Evolutionary conservation across 441 rosid genomes (phyloP), one percentile per base, ranked within the genome.

Genomic region (Bocquillonia castaneifolia): DNA sequence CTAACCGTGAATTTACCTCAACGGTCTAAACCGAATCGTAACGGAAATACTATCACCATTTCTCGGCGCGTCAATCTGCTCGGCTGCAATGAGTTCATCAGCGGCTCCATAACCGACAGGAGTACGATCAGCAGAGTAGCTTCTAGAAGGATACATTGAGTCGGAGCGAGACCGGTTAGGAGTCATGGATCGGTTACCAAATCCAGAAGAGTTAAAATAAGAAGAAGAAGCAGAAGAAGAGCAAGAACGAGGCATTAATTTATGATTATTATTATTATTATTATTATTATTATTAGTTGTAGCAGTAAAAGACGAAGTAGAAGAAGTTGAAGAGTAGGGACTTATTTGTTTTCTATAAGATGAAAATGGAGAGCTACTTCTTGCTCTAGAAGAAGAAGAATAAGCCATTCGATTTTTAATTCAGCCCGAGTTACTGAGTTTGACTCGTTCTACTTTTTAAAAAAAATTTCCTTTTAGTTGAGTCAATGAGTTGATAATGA

Each of bases 31-130:
- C 65, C 99, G 94, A 81, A 96, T 88, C 71, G 99, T 96, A 59
- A 96, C 99, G 52, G 97, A 92, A 40, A 96, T 93, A 72, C 97
- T 96, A 75, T 96, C 98, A 17, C 88, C 91, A 14, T 86, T 81
- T 77, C 82, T 83, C 68, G 86, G 71, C 53, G 75, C 71, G 10
- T 91, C 97, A 75, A 81, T 13, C 18, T 85, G 87, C 77, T 89
- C 96, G 9, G 81, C 81, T 50, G 81, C 82, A 51, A 85, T 67
- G 68, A 91, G 73, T 81, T 91, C 99, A 40, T 89, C 97, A 9
- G 86, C 59, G 10, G 86, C 59, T 2, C 83, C 81, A 63, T 78
- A 91, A 25, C 77, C 81, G 5, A 86, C 87, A 23, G 94, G 90
- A 28, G 88, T 59, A n/a, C 42, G 77, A 63, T 62, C 45, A 32